Conservation (phyloP, 768 basidiomycete species). For the Mycena polygramma region DNA sequence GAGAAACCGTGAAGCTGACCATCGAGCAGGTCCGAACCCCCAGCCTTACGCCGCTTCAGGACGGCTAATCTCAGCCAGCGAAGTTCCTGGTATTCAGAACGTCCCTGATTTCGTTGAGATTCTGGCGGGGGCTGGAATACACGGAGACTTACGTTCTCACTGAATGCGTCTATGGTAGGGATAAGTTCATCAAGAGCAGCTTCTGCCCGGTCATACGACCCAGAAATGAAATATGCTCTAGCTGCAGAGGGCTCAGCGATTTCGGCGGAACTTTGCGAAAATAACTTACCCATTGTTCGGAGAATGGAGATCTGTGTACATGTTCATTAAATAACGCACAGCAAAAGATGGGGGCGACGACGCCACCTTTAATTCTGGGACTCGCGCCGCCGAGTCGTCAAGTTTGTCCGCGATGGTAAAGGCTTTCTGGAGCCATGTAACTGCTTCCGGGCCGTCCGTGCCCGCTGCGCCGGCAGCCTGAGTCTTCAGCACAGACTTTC, state of each 20-base stretch:
- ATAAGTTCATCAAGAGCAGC: constrained; percentile 83
- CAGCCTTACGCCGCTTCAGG: constrained; percentile 69
- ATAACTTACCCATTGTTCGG: constrained; percentile 40
- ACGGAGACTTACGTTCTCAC: constrained; percentile 61
- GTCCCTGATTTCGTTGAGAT: constrained; percentile 59
- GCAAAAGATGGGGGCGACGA: constrained; percentile 13
- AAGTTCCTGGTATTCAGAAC: constrained; percentile 83
- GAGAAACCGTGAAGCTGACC: constrained; percentile 58
- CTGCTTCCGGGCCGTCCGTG: constrained; percentile 60
- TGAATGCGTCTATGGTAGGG: constrained; percentile 66
- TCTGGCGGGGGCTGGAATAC: constrained; percentile 37
- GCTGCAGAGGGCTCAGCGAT: constrained; percentile 57
- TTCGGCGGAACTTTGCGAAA: constrained; percentile 14
- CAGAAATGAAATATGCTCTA: constrained; percentile 83
- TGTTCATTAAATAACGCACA: neutral
- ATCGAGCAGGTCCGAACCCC: constrained; percentile 72
- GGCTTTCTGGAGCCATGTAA: constrained; percentile 86
- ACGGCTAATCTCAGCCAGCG: constrained; percentile 90
- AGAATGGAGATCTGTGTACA: constrained; percentile 34
- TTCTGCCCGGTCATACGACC: constrained; percentile 83
- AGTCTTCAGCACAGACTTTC: constrained; percentile 73
- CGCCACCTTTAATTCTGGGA: constrained; percentile 75
- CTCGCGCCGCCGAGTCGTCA: constrained; percentile 64
- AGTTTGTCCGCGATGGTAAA: constrained; percentile 78
- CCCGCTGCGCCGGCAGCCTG: constrained; percentile 46